phyloP scores from a whole-genome alignment of 108 stramenopile genomes.

The Skeletonema potamos region DNA sequence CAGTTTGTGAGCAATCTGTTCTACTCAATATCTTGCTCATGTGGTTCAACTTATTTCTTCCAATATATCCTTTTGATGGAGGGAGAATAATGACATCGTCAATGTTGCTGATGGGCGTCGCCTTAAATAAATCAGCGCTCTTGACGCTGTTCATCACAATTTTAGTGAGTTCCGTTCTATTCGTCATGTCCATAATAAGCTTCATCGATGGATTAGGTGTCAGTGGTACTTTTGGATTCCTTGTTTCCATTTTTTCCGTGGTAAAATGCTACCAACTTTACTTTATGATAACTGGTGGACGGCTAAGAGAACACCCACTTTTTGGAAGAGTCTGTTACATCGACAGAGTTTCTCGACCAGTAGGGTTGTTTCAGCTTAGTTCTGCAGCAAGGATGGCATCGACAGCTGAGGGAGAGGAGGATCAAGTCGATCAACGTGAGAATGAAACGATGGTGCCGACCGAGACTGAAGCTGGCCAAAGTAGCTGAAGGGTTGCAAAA shows the following conservation, averaged over 20 bases:
- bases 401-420: background rate
- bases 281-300: conserved; percentile 3
- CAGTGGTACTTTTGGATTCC: conserved; percentile 2
- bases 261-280: conserved; percentile 1
- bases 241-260: conserved; percentile 1
- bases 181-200: conserved; percentile 8
- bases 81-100: conserved; percentile 12
- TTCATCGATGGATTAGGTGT: conserved; percentile 12
- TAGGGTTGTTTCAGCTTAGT: background rate
- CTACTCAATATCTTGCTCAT: conserved; percentile 15
- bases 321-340: conserved; percentile 19
- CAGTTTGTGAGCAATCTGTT: conserved; percentile 8
- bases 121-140: conserved; percentile 14
- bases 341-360: background rate
- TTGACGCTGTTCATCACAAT: conserved; percentile 5
- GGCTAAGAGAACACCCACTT: conserved; percentile 4
- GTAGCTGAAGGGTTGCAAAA: background rate
- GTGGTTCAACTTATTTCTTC: conserved; percentile 21
- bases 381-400: background rate
- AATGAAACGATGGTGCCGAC: background rate
- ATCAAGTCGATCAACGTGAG: background rate
- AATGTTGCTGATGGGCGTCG: conserved; percentile 15
- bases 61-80: conserved; percentile 20
- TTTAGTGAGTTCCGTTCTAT: background rate
- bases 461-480: background rate